Base-by-base conservation (phyloP, 352 stramenopile species). In the Thalassiosira ordinaria region DNA sequence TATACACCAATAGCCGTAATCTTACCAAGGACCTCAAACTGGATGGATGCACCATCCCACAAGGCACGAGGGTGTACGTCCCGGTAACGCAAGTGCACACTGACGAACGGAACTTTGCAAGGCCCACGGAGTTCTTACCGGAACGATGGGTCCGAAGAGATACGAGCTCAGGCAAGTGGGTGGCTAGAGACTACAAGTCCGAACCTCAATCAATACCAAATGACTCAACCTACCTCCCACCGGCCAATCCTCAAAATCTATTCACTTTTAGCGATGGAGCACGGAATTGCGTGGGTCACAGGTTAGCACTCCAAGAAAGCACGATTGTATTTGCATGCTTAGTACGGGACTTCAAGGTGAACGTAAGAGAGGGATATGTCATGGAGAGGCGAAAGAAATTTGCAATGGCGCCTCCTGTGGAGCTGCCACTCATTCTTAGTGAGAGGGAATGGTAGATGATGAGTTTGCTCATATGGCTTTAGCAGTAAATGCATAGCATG, bases 1-100 rank as follows among this genome's bases (percentile, higher is more conserved):
- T 59, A 14, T 59, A 59, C 20, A 59, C 49, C 16, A 59, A 59
- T 29, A 33, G 11, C 22, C 49, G 49, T 22, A 59, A 59, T 59
- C 16, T 59, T 22, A 33, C 8, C 49, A 59, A 29, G 20, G 16
- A 18, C 4, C 6, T 59, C 20, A 4, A 59, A 5, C 16, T 59
- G 18, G 49, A 59, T 59, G 49, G 20, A n/a, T 13, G 13, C 11
- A 59, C n/a, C 16, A 59, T n/a, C 6, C n/a, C 13, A 31, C 11
- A 13, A 5, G 18, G 20, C 6, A 59, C 49, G 16, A 2, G 49
- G 14, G 49, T 41, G 11, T 41, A 41, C 33, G 5, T 41, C 11
- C 33, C 33, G 11, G 33, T 41, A 41, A 41, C 33, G 5, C 33
- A 11, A 11, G 11, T 41, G 11, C 33, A 41, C 11, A 41, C 33